A percentile compares a stretch with the other conserved stretches of the same genome.
Evolutionary conservation across 148 eudicot species (phyloP).

Genomic region (Vaccinium macrocarpon): DNA sequence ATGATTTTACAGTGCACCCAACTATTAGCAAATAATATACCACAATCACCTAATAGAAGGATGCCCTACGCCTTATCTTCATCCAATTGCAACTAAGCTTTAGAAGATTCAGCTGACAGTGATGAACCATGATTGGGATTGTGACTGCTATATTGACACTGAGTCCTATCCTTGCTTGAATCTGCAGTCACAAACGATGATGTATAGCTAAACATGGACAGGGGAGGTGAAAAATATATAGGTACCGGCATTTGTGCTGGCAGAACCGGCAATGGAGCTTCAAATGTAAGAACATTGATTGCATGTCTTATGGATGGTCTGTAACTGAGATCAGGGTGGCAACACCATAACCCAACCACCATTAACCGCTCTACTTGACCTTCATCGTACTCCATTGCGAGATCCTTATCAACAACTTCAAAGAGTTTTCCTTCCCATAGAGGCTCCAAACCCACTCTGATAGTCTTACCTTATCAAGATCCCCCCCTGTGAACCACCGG

Average conservation of each 20-base stretch:
- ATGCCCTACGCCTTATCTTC: not conserved
- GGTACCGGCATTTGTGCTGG: not conserved
- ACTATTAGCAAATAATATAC: too few relatives aligned
- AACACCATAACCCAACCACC: constrained; percentile 7
- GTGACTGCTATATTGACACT: not conserved
- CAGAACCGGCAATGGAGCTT: not conserved
- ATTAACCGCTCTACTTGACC: not conserved
- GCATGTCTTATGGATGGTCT: constrained; percentile 1
- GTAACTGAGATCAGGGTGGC: not conserved
- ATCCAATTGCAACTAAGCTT: not conserved
- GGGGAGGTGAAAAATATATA: not conserved
- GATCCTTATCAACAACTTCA: not conserved
- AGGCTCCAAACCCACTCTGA: constrained; percentile 5
- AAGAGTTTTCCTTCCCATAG: not conserved
- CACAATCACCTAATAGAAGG: too few relatives aligned
- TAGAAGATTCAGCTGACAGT: not conserved
- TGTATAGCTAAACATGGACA: not conserved
- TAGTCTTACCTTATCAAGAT: not conserved
- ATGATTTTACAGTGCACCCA: too few relatives aligned
- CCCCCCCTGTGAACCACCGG: not conserved
- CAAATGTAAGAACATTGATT: not conserved
- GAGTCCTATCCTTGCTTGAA: not conserved
- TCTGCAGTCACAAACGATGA: not conserved
- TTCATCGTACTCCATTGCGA: not conserved
- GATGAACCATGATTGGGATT: not conserved